Evolutionary conservation across 495 filamentous ascomycete genomes (phyloP), one percentile per base, ranked within the genome.

Genomic region (Trichocladium antarcticum): DNA sequence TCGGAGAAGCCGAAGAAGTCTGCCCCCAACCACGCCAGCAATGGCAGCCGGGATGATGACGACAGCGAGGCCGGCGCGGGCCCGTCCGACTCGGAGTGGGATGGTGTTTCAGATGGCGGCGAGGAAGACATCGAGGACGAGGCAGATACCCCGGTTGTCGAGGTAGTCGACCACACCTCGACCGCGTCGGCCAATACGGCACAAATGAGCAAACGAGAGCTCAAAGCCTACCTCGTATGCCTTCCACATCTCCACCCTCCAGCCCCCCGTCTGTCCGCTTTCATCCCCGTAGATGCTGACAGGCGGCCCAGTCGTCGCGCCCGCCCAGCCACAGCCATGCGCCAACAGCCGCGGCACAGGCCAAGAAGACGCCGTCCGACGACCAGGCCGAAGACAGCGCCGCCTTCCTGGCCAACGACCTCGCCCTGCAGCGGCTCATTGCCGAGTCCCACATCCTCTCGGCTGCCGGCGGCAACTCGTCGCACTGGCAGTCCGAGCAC

Each of bases 391-490:
- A 75, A 53, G 70, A 74, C 54, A 68, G 67, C 35, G 75, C 77
- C 31, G 66, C 71, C 15, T 64, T 74, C 51, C 70, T 96, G 2
- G 90, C 90, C 66, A 92, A 96, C 61, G 92, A 98, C 57, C 78
- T 97, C 19, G 89, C 84, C 9, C 76, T 98, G 16, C 89, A 96
- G 58, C 79, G 88, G 14, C 77, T 98, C 10, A 78, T 98, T 10
- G 73, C 80, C 49, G 92, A 98, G 71, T 96, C 90, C 1, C 90
- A 96, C 66, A 82, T 98, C 31, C 80, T 98, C 45, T 82, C 89
- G 14, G 73, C 79, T 2, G 60, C 71, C 6, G 70, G 70, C 9
- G 74, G 76, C n/a, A 78, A 84, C 37, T 71, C 77, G 6, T 61
- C 58, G 16, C 60, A 64, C 55, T 64, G 59, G 60, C 55, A 59